phyloP scores from a whole-genome alignment of 306 rosid genomes.

The Sindora glabra region DNA sequence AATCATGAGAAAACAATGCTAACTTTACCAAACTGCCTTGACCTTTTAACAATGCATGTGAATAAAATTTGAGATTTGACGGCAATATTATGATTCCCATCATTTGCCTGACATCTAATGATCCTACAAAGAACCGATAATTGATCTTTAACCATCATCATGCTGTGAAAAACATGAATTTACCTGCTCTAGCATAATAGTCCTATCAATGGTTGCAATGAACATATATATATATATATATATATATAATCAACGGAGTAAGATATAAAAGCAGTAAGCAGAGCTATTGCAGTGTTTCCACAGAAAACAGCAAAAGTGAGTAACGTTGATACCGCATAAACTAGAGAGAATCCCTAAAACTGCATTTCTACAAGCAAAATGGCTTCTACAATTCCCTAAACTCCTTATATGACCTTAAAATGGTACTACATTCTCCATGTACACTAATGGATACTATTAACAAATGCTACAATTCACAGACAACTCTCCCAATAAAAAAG shows the following conservation, averaged over 20 bases:
- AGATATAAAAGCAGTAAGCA: background rate
- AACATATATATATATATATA: too few species aligned
- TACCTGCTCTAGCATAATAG: background rate
- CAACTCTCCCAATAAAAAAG: too few species aligned
- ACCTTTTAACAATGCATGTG: slow-evolving; percentile 18
- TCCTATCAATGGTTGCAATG: background rate
- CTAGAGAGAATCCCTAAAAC: background rate
- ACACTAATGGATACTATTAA: background rate
- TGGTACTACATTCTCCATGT: background rate
- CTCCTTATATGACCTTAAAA: slow-evolving; percentile 1
- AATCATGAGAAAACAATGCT: background rate
- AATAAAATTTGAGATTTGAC: background rate
- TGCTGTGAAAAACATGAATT: background rate
- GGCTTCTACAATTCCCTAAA: slow-evolving; percentile 20
- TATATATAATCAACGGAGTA: background rate
- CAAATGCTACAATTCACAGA: too few species aligned
- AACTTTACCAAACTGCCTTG: slow-evolving; percentile 9
- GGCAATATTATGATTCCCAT: background rate
- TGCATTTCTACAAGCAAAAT: slow-evolving; percentile 24
- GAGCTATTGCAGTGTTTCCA: background rate
- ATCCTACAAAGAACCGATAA: too few species aligned
- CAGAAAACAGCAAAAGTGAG: background rate
- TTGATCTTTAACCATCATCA: too few species aligned
- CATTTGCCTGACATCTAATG: too few species aligned
- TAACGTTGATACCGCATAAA: background rate